Evolutionary conservation across 345 rosid species (phyloP).

Genomic region (Punica granatum): DNA sequence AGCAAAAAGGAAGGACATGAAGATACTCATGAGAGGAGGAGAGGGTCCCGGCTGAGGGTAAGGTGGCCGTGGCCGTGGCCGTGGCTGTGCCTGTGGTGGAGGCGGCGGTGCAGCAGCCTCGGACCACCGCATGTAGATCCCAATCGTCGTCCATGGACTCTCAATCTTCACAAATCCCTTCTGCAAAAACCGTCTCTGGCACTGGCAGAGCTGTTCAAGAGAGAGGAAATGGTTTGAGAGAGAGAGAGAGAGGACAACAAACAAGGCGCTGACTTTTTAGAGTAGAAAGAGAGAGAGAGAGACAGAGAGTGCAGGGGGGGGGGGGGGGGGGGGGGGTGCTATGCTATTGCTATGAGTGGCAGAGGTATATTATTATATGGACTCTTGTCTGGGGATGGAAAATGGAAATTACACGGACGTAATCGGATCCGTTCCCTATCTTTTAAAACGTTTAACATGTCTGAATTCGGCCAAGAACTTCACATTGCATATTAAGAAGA

Average conservation of each 20-base stretch:
- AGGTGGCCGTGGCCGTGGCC: slow-evolving; percentile 8
- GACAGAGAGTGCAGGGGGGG: slow-evolving; percentile 11
- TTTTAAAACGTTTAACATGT: too few species aligned
- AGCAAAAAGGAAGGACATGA: slow-evolving; percentile 9
- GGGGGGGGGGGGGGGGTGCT: too few species aligned
- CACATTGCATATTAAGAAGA: too few species aligned
- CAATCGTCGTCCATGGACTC: slow-evolving; percentile 33
- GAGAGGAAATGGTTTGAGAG: slow-evolving; percentile 25
- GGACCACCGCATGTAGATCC: slow-evolving; percentile 95
- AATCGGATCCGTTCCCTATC: too few species aligned
- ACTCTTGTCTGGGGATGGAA: background rate
- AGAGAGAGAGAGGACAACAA: slow-evolving; percentile 29
- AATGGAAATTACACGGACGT: too few species aligned
- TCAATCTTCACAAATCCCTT: background rate
- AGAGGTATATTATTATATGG: background rate
- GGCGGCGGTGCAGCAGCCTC: slow-evolving; percentile 51
- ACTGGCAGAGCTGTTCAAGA: slow-evolving; percentile 3
- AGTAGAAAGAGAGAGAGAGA: slow-evolving; percentile 9
- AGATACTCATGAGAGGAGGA: background rate
- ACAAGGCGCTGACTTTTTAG: slow-evolving; percentile 94
- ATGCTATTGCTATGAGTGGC: slow-evolving; percentile 18
- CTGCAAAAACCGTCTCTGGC: background rate
- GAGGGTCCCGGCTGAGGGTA: slow-evolving; percentile 5
- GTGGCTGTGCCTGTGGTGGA: slow-evolving; percentile 19
- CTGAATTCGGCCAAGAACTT: too few species aligned